Base-by-base conservation (phyloP, 1,284 basidiomycete species). In the Inonotus hispidus region DNA sequence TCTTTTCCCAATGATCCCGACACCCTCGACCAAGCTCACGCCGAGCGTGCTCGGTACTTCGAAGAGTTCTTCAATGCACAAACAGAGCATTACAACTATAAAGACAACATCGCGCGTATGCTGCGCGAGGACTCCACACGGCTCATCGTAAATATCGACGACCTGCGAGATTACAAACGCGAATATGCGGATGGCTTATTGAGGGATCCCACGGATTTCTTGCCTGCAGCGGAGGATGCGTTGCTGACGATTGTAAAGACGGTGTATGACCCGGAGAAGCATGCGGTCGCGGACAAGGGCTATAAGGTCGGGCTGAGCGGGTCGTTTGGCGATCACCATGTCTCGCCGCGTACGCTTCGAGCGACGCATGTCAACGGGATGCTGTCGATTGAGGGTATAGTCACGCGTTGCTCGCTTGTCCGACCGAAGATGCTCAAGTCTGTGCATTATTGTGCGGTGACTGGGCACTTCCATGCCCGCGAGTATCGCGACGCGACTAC, bases 301-400 rank as follows among this genome's bases (percentile, higher is more conserved):
- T 94, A 87, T 74, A 90, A 91, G 68, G 82, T 98, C 62, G 97
- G 96, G n/a, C 85, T 99, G 72, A 89, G 92, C 66, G 97, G 97
- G 59, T 96, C 93, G n/a, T 99, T 99, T 73, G 97, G 97, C 53
- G 95, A 98, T 74, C 93, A 99, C 73, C 95, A 98, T 74, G 92
- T 96, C 74, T 98, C 92, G 74, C 97, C 97, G 46, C 83, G 97
- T 8, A 96, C 94, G 10, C 82, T 99, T 41, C 84, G 89, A 63
- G 90, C 93, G 53, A 81, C 85, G 62, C 90, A 98, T 73, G 84
- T 99, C 32, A 93, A 95, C 58, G 95, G 90, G 75, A 94, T 99
- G 93, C 92, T 99, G 70, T 95, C 91, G 43, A 75, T 99, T 29
- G 97, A 99, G 76, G 97, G 97, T 37, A 99, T 99, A 71, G 94